phyloP scores from a whole-genome alignment of 1,284 basidiomycete genomes.

The Irpex lacteus region DNA sequence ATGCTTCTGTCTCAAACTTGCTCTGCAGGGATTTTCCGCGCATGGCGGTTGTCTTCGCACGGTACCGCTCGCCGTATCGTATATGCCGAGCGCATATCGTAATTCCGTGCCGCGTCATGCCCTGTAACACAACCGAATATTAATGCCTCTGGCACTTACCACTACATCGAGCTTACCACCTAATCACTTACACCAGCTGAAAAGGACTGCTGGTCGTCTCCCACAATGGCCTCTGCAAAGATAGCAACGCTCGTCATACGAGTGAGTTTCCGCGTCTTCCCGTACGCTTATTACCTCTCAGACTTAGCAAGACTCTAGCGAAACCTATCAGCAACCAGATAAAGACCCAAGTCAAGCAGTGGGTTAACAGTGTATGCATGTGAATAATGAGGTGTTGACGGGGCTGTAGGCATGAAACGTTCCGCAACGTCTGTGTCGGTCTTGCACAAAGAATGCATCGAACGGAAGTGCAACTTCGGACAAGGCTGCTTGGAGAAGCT shows the following conservation, averaged over 20 bases:
- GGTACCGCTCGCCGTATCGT: no score
- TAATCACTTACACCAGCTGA: background rate
- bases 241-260: constrained; percentile 64
- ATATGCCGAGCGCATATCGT: background rate
- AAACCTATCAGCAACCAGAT: constrained; percentile 80
- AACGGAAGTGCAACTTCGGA: constrained; percentile 73
- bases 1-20: no score
- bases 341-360: constrained; percentile 81
- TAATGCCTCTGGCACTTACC: background rate
- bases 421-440: constrained; percentile 72
- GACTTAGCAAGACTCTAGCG: constrained; percentile 64
- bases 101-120: background rate
- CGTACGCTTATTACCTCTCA: constrained; percentile 17
- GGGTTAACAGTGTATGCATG: constrained; percentile 25
- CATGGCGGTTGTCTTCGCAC: no score
- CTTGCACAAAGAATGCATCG: constrained; percentile 84
- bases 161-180: background rate
- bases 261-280: constrained; percentile 38
- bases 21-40: no score
- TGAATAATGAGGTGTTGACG: constrained; percentile 3
- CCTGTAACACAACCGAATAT: background rate
- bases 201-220: background rate
- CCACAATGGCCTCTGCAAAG: constrained; percentile 63
- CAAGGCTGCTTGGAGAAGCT: constrained; percentile 78
- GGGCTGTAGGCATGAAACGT: constrained; percentile 66